Evolutionary conservation across 148 eudicot species (phyloP), one percentile per base, ranked within the genome.

Genomic region (Fallopia convolvulus): DNA sequence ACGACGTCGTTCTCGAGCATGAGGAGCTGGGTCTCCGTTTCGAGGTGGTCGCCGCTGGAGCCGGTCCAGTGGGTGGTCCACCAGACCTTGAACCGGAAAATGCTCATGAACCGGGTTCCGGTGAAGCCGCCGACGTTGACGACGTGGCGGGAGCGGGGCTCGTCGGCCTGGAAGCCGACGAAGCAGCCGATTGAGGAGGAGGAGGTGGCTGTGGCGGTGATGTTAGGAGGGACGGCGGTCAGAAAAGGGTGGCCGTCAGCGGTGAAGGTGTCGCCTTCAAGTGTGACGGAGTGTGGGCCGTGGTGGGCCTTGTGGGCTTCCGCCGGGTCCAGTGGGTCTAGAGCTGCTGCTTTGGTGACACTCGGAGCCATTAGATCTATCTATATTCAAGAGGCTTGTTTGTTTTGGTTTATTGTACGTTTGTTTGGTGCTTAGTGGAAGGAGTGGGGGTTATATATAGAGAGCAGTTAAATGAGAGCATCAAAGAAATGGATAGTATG

Each of bases 61-160:
- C 98, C 98, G 18, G 79, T 60, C 98, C 98, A 93, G 72, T 91
- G 98, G 72, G 98, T 93, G 1, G 98, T 91, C 98, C 98, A 93
- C 98, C 98, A 93, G 15, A 91, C 97, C 77, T 93, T 93, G 84
- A 93, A 93, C 88, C 98, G 39, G 78, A 93, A 93, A 1, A 93
- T 93, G 70, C 90, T 88, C 98, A 89, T 91, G 83, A 93, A 93
- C 13, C 72, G 76, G 60, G 90, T 90, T 44, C 65, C 82, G 77
- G 77, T 84, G 23, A 93, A 90, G 80, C 87, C 84, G 33, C 98
- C 98, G 1, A 93, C 14, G 2, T 97, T 72, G 13, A 83, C 87
- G 17, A 89, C 92, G 11, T 87, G 97, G 10, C 85, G 88, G 83
- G 87, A 80, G 9, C 50, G 63, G 5, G 91, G 75, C 42, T 81